Conservation (phyloP, 257 asterid species). For the Apocynum venetum region DNA sequence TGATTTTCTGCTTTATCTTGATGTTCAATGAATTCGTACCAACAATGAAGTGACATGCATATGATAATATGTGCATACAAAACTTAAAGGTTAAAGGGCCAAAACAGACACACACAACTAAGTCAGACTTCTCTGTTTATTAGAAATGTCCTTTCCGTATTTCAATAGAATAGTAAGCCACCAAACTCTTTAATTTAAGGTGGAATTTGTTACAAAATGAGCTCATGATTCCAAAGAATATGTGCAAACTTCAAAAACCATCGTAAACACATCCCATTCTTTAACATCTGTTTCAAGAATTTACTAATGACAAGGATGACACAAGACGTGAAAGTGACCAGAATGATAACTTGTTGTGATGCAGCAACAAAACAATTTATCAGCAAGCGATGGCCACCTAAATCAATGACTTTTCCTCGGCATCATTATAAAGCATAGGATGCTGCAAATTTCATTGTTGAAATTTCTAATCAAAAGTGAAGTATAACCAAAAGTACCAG, state of each 20-base stretch:
- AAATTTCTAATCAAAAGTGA: not conserved
- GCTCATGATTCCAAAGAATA: not conserved
- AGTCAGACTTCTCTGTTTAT: not conserved
- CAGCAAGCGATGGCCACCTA: not conserved
- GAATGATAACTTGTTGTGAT: not conserved
- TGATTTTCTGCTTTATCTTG: not conserved
- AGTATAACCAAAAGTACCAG: not conserved
- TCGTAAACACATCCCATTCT: not conserved
- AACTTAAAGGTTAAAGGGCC: too few species aligned
- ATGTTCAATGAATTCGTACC: not conserved
- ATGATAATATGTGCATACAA: conserved; percentile 1
- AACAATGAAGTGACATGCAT: not conserved
- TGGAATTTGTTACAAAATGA: not conserved
- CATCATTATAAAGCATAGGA: not conserved
- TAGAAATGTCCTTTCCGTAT: not conserved
- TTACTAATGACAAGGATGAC: not conserved
- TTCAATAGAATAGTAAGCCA: not conserved
- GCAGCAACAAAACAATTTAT: conserved; percentile 4
- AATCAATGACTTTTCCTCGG: not conserved
- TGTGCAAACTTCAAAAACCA: not conserved
- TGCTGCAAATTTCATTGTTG: not conserved
- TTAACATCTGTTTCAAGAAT: not conserved
- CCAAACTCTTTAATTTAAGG: not conserved
- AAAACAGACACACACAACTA: too few species aligned
- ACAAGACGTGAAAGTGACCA: not conserved